Base-by-base conservation (phyloP, 169 alveolate genomes). In the Plasmodium gallinaceum region DNA sequence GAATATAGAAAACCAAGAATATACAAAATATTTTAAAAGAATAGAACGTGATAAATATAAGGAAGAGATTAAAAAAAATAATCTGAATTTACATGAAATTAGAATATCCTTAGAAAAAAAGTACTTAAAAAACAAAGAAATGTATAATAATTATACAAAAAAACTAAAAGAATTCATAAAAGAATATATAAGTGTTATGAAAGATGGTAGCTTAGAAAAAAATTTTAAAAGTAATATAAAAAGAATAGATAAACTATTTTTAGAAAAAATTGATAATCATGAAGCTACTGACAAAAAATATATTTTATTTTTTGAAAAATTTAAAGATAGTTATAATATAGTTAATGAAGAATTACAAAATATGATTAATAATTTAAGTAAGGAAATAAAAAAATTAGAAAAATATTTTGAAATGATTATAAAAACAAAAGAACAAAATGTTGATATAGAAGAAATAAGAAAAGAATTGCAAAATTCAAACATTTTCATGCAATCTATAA, bases 351-450 rank as follows among this genome's bases (percentile, higher is more conserved):
- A 78, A 12, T 20, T 78, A 64, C 62, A 65, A 78, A 18, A 43
- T 37, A 70, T 60, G 51, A 45, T 46, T 14, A 65, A 78, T 48
- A 48, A 78, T 16, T 22, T 78, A 78, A 45, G 7, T 12, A 52
- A 52, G 7, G 89, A 78, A 65, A 78, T 65, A n/a, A 78, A 78
- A 65, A 78, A 65, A 43, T 42, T 78, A n/a, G 71, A 78, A 24
- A 62, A 39, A 26, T 78, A 78, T 42, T 46, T 16, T 60, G 65
- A 66, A 16, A 78, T 78, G 89, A 20, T 78, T 18, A 8, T 62
- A 9, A 78, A 43, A 42, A 65, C 57, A 32, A 18, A 43, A 6
- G 71, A 66, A 39, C 24, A 57, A 22, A 78, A 78, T 69, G n/a
- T 78, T 22, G 89, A 78, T 46, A 16, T 46, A 10, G 78, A 46